Percentiles rank a stretch among this genome's conserved stretches.
Conservation (phyloP, 116 monocot species). For the Iris pallida region DNA sequence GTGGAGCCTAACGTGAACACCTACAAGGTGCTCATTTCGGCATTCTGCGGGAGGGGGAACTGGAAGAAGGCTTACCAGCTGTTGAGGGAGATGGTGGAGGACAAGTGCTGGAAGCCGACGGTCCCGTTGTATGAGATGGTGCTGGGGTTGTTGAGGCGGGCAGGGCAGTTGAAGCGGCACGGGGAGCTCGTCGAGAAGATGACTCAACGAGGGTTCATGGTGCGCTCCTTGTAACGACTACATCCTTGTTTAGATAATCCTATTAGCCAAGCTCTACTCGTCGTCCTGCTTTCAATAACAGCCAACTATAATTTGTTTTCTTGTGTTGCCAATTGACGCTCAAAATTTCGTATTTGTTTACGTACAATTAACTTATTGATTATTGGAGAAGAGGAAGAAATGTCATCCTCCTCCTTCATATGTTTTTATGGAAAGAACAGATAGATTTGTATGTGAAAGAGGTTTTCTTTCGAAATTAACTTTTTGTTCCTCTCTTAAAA, state of each 20-base stretch:
- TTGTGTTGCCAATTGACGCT: no score
- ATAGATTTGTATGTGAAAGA: no score
- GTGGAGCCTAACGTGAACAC: constrained; percentile 87
- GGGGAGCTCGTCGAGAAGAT: constrained; percentile 75
- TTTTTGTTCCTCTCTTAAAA: not conserved
- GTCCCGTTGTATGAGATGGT: constrained; percentile 39
- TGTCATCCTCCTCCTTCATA: no score
- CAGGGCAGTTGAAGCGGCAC: constrained; percentile 71
- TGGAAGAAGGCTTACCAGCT: constrained; percentile 61
- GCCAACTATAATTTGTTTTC: no score
- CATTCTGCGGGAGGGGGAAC: constrained; percentile 71
- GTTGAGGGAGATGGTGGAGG: constrained; percentile 86
- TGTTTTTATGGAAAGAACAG: no score
- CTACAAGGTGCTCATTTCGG: constrained; percentile 48
- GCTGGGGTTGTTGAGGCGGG: constrained; percentile 43
- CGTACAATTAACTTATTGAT: no score
- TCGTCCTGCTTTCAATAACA: no score
- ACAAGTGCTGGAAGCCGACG: constrained; percentile 62
- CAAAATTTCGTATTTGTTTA: no score
- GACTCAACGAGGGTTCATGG: constrained; percentile 52
- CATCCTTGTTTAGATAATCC: no score
- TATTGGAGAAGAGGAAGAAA: no score
- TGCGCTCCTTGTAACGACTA: constrained; percentile 8
- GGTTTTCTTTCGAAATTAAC: no score
- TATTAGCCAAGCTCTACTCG: no score